Conservation (phyloP, 1,139 yeast genomes). For the Kluyveromyces sp. region DNA sequence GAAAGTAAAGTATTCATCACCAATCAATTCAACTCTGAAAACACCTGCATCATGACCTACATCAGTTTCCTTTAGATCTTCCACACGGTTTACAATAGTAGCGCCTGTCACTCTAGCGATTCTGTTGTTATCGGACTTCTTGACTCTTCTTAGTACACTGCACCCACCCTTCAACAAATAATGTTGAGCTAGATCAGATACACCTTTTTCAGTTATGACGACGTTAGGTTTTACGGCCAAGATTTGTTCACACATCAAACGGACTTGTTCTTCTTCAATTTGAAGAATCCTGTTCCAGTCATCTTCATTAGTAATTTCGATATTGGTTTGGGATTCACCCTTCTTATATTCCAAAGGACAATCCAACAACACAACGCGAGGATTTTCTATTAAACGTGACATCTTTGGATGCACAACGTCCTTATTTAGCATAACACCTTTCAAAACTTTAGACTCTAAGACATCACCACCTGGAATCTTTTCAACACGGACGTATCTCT, state of each 20-base stretch:
- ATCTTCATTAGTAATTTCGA: constrained; percentile 91
- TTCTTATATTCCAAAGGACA: constrained; percentile 97
- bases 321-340: constrained; percentile 98
- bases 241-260: constrained; percentile 75
- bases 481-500: constrained; percentile 88
- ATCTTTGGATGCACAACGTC: constrained; percentile 98
- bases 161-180: constrained; percentile 89
- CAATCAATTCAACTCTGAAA: constrained; percentile 89
- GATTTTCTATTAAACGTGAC: constrained; percentile 83
- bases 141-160: constrained; percentile 87
- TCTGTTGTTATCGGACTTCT: constrained; percentile 93
- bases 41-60: constrained; percentile 84
- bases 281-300: constrained; percentile 95
- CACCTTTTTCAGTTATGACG: constrained; percentile 97
- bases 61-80: constrained; percentile 86
- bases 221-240: constrained; percentile 84
- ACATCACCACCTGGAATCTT: constrained; percentile 98
- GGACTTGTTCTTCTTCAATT: constrained; percentile 97
- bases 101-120: constrained; percentile 98
- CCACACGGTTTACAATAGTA: constrained; percentile 89
- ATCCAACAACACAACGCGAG: constrained; percentile 80
- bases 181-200: constrained; percentile 96
- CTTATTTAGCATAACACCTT: constrained; percentile 89
- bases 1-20: constrained; percentile 93
- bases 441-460: constrained; percentile 76